Conservation (phyloP, 2,329 filamentous ascomycete genomes). For the Colletotrichum somersetense region DNA sequence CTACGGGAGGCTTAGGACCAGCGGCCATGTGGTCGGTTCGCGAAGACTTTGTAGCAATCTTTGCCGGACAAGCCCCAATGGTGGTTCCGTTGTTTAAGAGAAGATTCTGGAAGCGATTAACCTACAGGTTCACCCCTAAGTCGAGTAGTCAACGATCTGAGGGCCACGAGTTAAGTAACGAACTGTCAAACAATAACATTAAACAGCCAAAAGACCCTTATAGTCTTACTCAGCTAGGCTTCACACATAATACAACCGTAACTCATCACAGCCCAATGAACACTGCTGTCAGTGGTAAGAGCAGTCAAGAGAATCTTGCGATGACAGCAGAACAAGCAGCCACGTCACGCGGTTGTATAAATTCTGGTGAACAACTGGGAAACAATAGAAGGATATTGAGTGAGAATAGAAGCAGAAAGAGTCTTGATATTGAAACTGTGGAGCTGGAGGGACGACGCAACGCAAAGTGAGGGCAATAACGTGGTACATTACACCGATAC, state of each 20-base stretch:
- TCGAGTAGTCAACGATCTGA: slow-evolving; percentile 28
- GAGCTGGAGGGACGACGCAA: too few species aligned
- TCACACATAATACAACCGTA: slow-evolving; percentile 3
- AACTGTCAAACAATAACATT: slow-evolving; percentile 17
- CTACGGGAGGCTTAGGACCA: slow-evolving; percentile 23
- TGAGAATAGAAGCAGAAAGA: too few species aligned
- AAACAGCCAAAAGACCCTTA: slow-evolving; percentile 43
- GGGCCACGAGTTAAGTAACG: slow-evolving; percentile 35
- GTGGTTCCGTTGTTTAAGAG: slow-evolving; percentile 29
- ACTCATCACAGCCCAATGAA: too few species aligned
- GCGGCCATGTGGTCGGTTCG: slow-evolving; percentile 54
- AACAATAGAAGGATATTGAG: too few species aligned
- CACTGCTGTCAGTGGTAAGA: too few species aligned
- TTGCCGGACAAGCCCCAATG: slow-evolving; percentile 38
- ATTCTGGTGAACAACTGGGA: too few species aligned
- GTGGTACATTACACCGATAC: too few species aligned
- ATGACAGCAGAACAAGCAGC: too few species aligned
- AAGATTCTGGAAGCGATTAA: slow-evolving; percentile 45
- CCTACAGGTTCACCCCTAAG: slow-evolving; percentile 10
- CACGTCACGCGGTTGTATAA: too few species aligned
- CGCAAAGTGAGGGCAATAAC: too few species aligned
- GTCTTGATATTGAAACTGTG: too few species aligned
- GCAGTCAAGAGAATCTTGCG: too few species aligned
- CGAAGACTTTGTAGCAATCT: slow-evolving; percentile 54
- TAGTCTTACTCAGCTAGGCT: slow-evolving; percentile 42